These are phyloP conservation scores for Rosa lucieae DNA, from an alignment of 306 rosid species.

Conservation along the genomic window DNA sequence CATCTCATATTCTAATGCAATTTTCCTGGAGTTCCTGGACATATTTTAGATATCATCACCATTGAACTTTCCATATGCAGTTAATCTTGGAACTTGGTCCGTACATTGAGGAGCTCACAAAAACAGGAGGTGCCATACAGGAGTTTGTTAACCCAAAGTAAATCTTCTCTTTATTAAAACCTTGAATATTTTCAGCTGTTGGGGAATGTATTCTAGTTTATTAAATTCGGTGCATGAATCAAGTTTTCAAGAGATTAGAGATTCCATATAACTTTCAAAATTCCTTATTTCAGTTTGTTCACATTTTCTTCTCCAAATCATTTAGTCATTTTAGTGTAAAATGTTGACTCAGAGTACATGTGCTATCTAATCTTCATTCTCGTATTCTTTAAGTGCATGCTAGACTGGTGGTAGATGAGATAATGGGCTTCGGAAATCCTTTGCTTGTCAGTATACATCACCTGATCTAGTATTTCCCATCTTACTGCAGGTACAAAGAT, in stretches of 20 bases:
- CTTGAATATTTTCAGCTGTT: not conserved
- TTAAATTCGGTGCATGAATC: not conserved
- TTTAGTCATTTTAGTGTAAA: not conserved
- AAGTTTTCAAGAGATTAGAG: not conserved
- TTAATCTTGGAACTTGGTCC: conserved; percentile 89
- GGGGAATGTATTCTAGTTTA: not conserved
- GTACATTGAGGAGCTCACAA: conserved; percentile 85
- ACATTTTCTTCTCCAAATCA: not conserved
- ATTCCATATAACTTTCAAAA: not conserved
- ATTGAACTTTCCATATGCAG: conserved; percentile 38
- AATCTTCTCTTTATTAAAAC: conserved; percentile 27
- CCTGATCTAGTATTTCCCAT: conserved; percentile 16
- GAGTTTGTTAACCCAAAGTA: conserved; percentile 99
- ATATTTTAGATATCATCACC: not conserved
- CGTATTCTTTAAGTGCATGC: not conserved
- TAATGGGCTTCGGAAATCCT: not conserved
- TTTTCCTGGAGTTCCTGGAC: not conserved
- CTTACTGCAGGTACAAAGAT: conserved; percentile 80
- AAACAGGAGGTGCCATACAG: conserved; percentile 78
- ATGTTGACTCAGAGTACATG: not conserved
- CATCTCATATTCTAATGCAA: not conserved
- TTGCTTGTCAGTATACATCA: not conserved
- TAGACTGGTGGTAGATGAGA: not conserved
- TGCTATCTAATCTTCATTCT: not conserved
- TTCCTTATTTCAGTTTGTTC: not conserved